Base-by-base conservation (phyloP, 164 flowering plant species). In the Magnolia officinalis region DNA sequence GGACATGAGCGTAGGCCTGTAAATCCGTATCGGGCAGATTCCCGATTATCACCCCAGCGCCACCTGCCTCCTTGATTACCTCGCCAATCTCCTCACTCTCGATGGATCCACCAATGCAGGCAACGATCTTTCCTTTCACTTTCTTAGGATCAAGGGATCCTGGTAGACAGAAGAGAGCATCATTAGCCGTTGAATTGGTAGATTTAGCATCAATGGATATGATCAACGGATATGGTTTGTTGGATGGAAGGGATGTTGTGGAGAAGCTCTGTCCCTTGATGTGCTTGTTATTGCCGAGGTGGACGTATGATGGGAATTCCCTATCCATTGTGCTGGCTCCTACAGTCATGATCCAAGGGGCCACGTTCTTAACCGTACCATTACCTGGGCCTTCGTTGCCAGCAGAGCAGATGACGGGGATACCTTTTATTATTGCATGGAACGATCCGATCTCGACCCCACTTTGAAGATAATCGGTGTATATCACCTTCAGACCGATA, bases 231-330 rank as follows among this genome's bases (percentile, higher is more conserved):
- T 87, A 87, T 8, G 82, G 72, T 63, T 50, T 77, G 1, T 78
- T n/a, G 0, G 82, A 71, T 19, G 85, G 50, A 0, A 77, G 19
- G 23, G 82, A 84, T 16, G 91, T 93, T 49, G 79, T 76, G 26
- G 87, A 91, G 19, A 94, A 85, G 9, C 95, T 88, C 0, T 77
- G 87, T 4, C 98, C 97, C 0, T 83, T 64, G 84, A 78, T 84
- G 1, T 83, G 88, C 61, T 80, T 85, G 14, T 24, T 20, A 50
- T 64, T 20, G 8, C 68, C 76, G 16, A 74, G 50, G 9, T 18
- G n/a, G 19, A 74, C 51, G 7, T 7, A 4, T 18, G 76, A 29
- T 9, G 76, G 50, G 76, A 74, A 61, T 10, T 63, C 50, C 14
- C 76, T 37, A 55, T 74, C 76, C 23, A 29, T 23, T 26, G 76